Evolutionary conservation across 106 monocot species (phyloP), one percentile per base, ranked within the genome.

Genomic region (Dendrobium catenatum): DNA sequence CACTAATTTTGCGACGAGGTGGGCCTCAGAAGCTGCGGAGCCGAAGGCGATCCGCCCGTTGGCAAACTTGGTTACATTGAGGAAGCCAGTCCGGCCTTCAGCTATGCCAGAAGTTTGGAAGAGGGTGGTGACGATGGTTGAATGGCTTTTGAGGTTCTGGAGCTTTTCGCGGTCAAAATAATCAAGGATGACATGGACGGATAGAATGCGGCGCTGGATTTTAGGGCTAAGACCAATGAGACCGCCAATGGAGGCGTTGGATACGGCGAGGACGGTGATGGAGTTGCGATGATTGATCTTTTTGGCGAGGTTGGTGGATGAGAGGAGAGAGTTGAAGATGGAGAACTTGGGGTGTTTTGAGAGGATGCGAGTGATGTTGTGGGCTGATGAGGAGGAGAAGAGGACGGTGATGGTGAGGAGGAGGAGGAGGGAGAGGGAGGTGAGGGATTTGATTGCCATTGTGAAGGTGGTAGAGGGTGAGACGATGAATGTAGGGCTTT

Each of bases 141-240:
- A 61, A 22, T 27, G 44, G 11, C 78, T 55, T n/a, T 78, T 51
- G 41, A 90, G 74, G 76, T 24, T 41, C 3, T 70, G 41, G 73
- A 90, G 76, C 88, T 90, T 90, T 3, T 48, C 70, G 55, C 6
- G 24, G 78, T 90, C 90, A 78, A 74, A 84, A 86, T 90, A 90
- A 82, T 90, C 90, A 74, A 90, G 90, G 74, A 86, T 64, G 80
- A 88, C 88, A 68, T 90, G 90, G 68, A 90, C 55, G 41, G 85
- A 48, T 55, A 88, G 80, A 51, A 90, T 13, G 40, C 67, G 78
- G 67, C 75, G 58, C 20, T 80, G 42, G 40, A 51, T 56, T 29
- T 86, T 82, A 26, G 42, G 5, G 17, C 85, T 75, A 3, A 78
- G 72, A 74, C 84, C 73, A 77, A 79, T 19, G 67, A 80, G 4